Percentiles rank a stretch among this genome's conserved stretches.
Conservation (phyloP, 108 stramenopile species). For the Pseudonitzschia delicatissima region DNA sequence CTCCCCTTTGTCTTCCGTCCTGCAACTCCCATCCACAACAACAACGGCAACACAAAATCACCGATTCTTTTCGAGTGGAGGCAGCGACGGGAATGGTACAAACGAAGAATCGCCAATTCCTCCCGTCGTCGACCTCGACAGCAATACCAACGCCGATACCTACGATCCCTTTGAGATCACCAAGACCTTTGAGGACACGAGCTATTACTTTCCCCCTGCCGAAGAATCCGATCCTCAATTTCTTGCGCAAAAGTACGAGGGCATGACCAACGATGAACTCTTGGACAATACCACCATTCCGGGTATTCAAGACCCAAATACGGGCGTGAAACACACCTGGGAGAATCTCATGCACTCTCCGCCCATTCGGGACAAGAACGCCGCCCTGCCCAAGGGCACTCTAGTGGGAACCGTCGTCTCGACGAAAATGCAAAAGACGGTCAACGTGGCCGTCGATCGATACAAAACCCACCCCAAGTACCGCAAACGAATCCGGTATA, state of each 20-base stretch:
- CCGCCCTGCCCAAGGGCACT: conserved; percentile 59
- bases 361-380: conserved; percentile 43
- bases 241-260: conserved; percentile 4
- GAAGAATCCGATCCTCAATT: conserved; percentile 17
- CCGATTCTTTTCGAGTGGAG: not conserved
- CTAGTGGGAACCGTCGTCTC: conserved; percentile 84
- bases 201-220: conserved; percentile 24
- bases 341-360: conserved; percentile 67
- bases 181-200: conserved; percentile 29
- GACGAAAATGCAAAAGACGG: conserved; percentile 87
- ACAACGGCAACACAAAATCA: not conserved
- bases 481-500: conserved; percentile 62
- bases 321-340: conserved; percentile 35
- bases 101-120: not conserved
- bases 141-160: not conserved
- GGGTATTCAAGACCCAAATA: conserved; percentile 10
- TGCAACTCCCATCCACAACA: not conserved
- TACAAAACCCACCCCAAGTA: conserved; percentile 74
- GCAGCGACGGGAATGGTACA: not conserved
- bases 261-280: conserved; percentile 74
- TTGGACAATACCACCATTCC: conserved; percentile 66
- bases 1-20: too few relatives aligned
- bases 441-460: conserved; percentile 88
- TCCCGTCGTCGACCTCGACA: not conserved
- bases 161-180: conserved; percentile 30